Conservation (phyloP, 1,284 basidiomycete genomes). For the Spongispora temasekensis region DNA sequence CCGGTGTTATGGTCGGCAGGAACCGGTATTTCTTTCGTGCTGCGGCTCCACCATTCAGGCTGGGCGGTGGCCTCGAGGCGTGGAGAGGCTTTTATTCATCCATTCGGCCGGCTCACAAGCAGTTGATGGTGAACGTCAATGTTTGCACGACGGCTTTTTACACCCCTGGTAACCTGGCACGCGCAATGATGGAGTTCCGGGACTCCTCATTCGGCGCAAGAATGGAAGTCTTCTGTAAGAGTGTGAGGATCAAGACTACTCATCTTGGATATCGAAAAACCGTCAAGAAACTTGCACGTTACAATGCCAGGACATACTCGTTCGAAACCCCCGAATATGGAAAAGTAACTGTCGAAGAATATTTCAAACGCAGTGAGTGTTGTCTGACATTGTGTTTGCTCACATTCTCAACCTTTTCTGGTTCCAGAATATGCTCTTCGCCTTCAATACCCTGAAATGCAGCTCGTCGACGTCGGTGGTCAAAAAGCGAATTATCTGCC, state of each 20-base stretch:
- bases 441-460: constrained; percentile 56
- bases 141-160: constrained; percentile 83
- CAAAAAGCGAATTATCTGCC: constrained; percentile 60
- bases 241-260: constrained; percentile 59
- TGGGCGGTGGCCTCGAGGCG: constrained; percentile 71
- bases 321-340: constrained; percentile 59
- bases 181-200: constrained; percentile 56
- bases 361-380: constrained; percentile 63
- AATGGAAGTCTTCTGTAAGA: constrained; percentile 55
- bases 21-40: constrained; percentile 75
- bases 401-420: not conserved
- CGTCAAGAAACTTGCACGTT: constrained; percentile 52
- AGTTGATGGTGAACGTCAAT: constrained; percentile 83
- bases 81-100: constrained; percentile 81
- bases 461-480: constrained; percentile 70
- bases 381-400: not conserved
- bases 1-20: constrained; percentile 70
- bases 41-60: constrained; percentile 41
- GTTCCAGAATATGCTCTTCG: constrained; percentile 61
- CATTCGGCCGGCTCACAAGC: constrained; percentile 67
- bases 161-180: constrained; percentile 61
- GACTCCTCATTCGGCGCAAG: constrained; percentile 57
- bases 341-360: constrained; percentile 61
- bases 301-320: constrained; percentile 52
- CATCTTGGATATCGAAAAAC: constrained; percentile 73